phyloP scores from a whole-genome alignment of 345 rosid species.

The Citrus hindsii region DNA sequence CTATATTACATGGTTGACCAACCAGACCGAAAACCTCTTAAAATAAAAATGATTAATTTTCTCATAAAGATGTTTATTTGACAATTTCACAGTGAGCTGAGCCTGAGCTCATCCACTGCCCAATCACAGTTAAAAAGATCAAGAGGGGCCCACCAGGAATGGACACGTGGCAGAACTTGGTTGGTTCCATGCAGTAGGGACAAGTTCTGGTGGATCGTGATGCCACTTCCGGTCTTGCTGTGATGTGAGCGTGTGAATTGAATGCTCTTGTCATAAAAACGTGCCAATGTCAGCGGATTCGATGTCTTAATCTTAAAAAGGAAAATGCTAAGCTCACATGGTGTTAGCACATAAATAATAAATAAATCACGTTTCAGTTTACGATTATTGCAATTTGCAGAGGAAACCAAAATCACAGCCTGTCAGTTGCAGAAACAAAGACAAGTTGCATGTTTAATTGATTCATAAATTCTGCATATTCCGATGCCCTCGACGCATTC shows the following conservation, averaged over 20 bases:
- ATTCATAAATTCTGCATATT: neutral
- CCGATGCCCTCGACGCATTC: neutral
- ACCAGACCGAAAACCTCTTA: neutral
- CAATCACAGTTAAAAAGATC: neutral
- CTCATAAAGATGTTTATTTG: neutral
- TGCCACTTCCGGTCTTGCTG: neutral
- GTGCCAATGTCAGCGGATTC: neutral
- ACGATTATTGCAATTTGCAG: neutral
- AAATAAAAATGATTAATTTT: neutral
- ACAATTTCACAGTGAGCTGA: neutral
- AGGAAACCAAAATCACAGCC: neutral
- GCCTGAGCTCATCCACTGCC: slow-evolving; percentile 1
- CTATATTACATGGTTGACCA: slow-evolving; percentile 8
- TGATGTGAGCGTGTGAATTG: neutral
- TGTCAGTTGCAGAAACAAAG: neutral
- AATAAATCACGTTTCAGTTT: neutral
- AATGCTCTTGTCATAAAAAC: neutral
- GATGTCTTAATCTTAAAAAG: neutral
- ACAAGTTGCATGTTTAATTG: neutral
- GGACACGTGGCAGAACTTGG: neutral
- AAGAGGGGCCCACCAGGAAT: neutral
- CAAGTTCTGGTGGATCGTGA: neutral
- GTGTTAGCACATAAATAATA: too few relatives aligned
- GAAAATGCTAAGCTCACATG: neutral
- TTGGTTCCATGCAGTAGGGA: neutral